These are phyloP conservation scores for Xylariaceae sp. DNA, from an alignment of 2,329 filamentous ascomycete genomes.

Conservation along the genomic window DNA sequence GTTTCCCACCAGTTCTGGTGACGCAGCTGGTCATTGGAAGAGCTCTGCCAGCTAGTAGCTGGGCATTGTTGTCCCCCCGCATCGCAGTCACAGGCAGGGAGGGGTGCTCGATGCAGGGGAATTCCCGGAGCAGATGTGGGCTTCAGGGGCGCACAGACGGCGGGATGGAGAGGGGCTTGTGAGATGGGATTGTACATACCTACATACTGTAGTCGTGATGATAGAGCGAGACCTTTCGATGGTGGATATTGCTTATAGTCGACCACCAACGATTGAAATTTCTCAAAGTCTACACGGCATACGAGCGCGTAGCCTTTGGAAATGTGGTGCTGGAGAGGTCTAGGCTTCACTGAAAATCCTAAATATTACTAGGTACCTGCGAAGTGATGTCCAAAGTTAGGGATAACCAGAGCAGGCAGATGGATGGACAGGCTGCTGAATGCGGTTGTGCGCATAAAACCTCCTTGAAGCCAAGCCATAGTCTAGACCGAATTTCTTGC, in stretches of 20 bases:
- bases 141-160: not conserved
- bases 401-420: not conserved
- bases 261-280: too few relatives aligned
- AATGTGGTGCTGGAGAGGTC: too few relatives aligned
- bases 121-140: not conserved
- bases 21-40: not conserved
- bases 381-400: not conserved
- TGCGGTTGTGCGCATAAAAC: not conserved
- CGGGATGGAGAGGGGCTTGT: not conserved
- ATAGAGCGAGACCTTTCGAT: too few relatives aligned
- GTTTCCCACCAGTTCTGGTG: not conserved
- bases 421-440: not conserved
- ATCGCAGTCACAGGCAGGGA: not conserved
- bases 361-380: not conserved
- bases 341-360: not conserved
- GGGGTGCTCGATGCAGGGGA: not conserved
- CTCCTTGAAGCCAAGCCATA: not conserved
- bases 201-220: too few relatives aligned
- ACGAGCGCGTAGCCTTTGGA: too few relatives aligned
- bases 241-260: too few relatives aligned
- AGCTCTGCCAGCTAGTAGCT: not conserved
- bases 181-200: not conserved
- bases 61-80: not conserved
- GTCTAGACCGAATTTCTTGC: not conserved
- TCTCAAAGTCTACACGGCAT: too few relatives aligned